These are phyloP conservation scores for Massariosphaeria phaeospora DNA, from an alignment of 495 filamentous ascomycete species.

Conservation along the genomic window DNA sequence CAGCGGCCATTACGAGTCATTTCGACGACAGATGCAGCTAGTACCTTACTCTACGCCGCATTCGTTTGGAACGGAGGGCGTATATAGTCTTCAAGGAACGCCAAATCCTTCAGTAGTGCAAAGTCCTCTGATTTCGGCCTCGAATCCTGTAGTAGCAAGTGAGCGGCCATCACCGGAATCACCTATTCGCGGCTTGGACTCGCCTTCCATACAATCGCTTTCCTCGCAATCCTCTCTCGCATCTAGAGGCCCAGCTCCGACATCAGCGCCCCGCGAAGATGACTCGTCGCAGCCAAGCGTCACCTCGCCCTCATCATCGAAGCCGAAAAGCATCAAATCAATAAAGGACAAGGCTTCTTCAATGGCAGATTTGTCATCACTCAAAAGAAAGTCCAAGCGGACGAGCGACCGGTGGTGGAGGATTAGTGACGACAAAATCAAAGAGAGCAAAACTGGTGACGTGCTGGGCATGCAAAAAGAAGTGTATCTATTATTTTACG, in stretches of 20 bases:
- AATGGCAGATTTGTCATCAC: conserved; percentile 22
- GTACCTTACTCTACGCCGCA: conserved; percentile 74
- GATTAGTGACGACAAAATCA: conserved; percentile 95
- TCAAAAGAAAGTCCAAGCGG: conserved; percentile 54
- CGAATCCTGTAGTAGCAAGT: conserved; percentile 7
- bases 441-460: conserved; percentile 85
- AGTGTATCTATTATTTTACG: conserved; percentile 95
- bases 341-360: conserved; percentile 35
- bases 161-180: conserved; percentile 17
- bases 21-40: conserved; percentile 72
- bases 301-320: conserved; percentile 3
- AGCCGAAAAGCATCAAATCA: conserved; percentile 17
- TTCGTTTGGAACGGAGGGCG: conserved; percentile 63
- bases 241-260: conserved; percentile 32
- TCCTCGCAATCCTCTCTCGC: conserved; percentile 41
- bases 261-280: conserved; percentile 41
- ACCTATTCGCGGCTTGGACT: conserved; percentile 32
- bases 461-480: conserved; percentile 91
- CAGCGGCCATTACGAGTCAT: conserved; percentile 95
- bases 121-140: conserved; percentile 36
- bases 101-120: conserved; percentile 44
- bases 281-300: conserved; percentile 15
- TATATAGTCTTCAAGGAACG: conserved; percentile 56
- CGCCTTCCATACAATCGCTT: conserved; percentile 43
- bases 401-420: conserved; percentile 85